A percentile compares a stretch with the other conserved stretches of the same genome.
These are phyloP conservation scores for Cyclostephanos tholiformis DNA, from an alignment of 108 stramenopile genomes.

Conservation along the genomic window DNA sequence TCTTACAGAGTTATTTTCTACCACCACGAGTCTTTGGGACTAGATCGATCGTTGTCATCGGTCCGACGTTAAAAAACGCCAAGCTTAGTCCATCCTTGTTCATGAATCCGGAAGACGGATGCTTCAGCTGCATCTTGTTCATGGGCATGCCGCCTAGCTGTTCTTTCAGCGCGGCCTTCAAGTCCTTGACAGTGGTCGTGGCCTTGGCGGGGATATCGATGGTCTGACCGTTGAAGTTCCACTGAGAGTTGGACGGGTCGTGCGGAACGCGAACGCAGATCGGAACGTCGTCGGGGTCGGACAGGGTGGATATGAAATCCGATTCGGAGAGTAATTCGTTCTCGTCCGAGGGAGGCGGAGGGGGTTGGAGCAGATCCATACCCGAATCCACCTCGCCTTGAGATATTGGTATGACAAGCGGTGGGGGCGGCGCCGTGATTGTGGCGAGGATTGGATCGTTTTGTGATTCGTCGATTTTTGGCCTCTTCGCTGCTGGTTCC, in stretches of 20 bases:
- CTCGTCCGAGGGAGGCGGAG: slow-evolving; percentile 16
- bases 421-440: slow-evolving; percentile 23
- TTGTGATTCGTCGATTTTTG: slow-evolving; percentile 51
- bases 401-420: slow-evolving; percentile 8
- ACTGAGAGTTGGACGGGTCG: slow-evolving; percentile 70
- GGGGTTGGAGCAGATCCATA: slow-evolving; percentile 12
- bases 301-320: slow-evolving; percentile 66
- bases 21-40: slow-evolving; percentile 80
- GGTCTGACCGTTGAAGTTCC: slow-evolving; percentile 87
- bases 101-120: slow-evolving; percentile 61
- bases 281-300: slow-evolving; percentile 60
- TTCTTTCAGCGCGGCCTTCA: slow-evolving; percentile 66
- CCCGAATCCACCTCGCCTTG: slow-evolving; percentile 18
- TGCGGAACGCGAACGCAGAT: slow-evolving; percentile 71
- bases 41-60: slow-evolving; percentile 68
- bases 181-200: slow-evolving; percentile 64
- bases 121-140: slow-evolving; percentile 88
- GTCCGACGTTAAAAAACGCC: slow-evolving; percentile 76
- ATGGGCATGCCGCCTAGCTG: slow-evolving; percentile 78
- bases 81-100: slow-evolving; percentile 69
- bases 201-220: slow-evolving; percentile 66
- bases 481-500: slow-evolving; percentile 52
- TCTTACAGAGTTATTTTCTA: slow-evolving; percentile 48
- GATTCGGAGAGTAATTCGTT: slow-evolving; percentile 51
- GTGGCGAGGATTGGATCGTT: slow-evolving; percentile 46